Evolutionary conservation across 495 filamentous ascomycete species (phyloP).

Genomic region (Aspergillus diversus): DNA sequence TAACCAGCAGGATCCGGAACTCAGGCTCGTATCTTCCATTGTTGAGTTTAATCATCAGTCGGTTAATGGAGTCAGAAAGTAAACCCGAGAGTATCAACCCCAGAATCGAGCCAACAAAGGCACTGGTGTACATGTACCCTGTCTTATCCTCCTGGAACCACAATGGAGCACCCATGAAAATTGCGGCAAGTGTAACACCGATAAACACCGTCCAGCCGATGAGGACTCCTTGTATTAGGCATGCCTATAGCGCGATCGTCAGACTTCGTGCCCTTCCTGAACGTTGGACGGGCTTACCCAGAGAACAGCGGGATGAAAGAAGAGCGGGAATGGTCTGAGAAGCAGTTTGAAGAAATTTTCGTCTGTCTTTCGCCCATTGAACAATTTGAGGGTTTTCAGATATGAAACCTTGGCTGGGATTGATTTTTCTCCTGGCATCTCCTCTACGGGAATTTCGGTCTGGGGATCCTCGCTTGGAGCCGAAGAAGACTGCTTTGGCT

Average conservation of each 20-base stretch:
- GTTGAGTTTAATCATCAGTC: slow-evolving; percentile 71
- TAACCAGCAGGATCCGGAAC: slow-evolving; percentile 79
- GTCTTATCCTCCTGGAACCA: slow-evolving; percentile 81
- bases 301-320: slow-evolving; percentile 80
- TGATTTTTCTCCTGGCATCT: slow-evolving; percentile 1
- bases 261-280: neutral
- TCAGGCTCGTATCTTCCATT: slow-evolving; percentile 87
- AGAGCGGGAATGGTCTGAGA: slow-evolving; percentile 64
- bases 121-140: slow-evolving; percentile 86
- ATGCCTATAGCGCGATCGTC: slow-evolving; percentile 50
- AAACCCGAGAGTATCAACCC: slow-evolving; percentile 77
- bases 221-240: slow-evolving; percentile 84
- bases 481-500: slow-evolving; percentile 16
- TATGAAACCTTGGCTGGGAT: slow-evolving; percentile 53
- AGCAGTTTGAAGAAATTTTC: slow-evolving; percentile 64
- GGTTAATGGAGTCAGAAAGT: slow-evolving; percentile 73
- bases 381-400: slow-evolving; percentile 61
- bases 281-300: slow-evolving; percentile 55
- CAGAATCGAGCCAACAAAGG: slow-evolving; percentile 80
- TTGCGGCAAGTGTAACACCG: slow-evolving; percentile 79
- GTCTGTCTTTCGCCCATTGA: slow-evolving; percentile 79
- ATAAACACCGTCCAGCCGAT: slow-evolving; percentile 97
- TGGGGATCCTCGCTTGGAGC: slow-evolving; percentile 2
- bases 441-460: neutral
- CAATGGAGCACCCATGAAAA: slow-evolving; percentile 79